Conservation (phyloP, 1,284 basidiomycete genomes). For the Pseudomicrostroma phylloplanum region DNA sequence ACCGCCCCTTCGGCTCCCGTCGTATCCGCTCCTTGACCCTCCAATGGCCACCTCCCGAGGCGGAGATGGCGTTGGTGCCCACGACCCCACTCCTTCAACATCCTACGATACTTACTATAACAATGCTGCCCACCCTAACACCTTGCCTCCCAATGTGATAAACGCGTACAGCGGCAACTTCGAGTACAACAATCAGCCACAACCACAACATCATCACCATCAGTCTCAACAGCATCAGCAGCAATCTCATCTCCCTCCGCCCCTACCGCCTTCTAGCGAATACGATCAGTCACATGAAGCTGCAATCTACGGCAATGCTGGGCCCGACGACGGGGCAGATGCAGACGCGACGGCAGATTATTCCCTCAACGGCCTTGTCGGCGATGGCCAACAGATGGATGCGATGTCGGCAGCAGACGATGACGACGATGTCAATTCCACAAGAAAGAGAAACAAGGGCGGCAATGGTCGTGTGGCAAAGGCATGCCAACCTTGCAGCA, state of each 20-base stretch:
- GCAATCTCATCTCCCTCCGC: not conserved
- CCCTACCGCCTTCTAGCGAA: no score
- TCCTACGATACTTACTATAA: not conserved
- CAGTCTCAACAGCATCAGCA: constrained; percentile 6
- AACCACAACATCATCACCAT: not conserved
- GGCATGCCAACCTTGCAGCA: constrained; percentile 37
- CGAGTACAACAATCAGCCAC: not conserved
- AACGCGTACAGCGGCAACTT: constrained; percentile 5
- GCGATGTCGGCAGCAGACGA: no score
- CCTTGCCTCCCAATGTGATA: constrained; percentile 4
- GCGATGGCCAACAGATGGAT: no score
- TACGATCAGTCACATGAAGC: not conserved
- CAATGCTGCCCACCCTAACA: constrained; percentile 1
- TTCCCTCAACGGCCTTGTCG: no score
- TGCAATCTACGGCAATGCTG: not conserved
- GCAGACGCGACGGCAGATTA: constrained; percentile 1
- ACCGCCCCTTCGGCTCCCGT: no score
- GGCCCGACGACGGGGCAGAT: not conserved
- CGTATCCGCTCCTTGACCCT: no score
- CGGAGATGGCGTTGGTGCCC: no score
- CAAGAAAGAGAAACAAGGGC: not conserved
- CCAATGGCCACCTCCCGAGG: no score
- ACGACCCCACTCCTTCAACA: no score
- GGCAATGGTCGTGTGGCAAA: constrained; percentile 27
- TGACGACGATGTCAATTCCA: not conserved